Base-by-base conservation (phyloP, 2,329 filamentous ascomycete genomes). In the Gnomoniopsis smithogilvyi region DNA sequence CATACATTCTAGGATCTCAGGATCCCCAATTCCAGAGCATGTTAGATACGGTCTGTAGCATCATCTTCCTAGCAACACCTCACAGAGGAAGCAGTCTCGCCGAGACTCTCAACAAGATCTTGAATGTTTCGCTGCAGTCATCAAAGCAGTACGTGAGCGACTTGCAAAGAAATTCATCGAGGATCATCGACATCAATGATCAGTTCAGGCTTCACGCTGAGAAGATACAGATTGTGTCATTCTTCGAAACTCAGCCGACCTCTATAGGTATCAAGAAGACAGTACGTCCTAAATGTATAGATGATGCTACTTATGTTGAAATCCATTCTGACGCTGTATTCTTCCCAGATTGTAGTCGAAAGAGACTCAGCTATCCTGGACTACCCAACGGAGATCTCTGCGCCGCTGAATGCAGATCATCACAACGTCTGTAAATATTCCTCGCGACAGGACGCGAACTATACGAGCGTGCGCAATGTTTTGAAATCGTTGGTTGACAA, bases 1-100 rank as follows among this genome's bases (percentile, higher is more conserved):
- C 2, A 54, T 51, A 54, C 41, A 55, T 67, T 7, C 65, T 65
- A 3, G 67, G 68, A 10, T 54, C 62, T 10, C 34, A 60, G 22
- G 65, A 69, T 43, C 41, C 62, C 2, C 61, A 68, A 15, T 70
- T 64, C 56, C 51, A 59, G 12, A 54, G 53, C 14, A 62, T 70
- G 2, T 55, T 65, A 3, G 54, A 61, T 24, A 61, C 26, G 3
- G 56, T 69, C 19, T 61, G 63, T 22, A 60, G 63, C 2, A 62
- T 68, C n/a, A 34, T 67, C 15, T 69, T 70, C 22, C 47, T 70
- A 0, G 64, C 67, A 14, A 70, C 67, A 2, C 67, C 67, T 2
- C 69, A 70, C 19, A 54, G 66, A 21, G 68, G 68, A 15, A 64
- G 64, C 0, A 56, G 67, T 19, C 50, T 69, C 1, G 67, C 66